Percentiles rank a stretch among this genome's conserved stretches.
Conservation (phyloP, 495 filamentous ascomycete species). For the Chaetomium cochliodes region DNA sequence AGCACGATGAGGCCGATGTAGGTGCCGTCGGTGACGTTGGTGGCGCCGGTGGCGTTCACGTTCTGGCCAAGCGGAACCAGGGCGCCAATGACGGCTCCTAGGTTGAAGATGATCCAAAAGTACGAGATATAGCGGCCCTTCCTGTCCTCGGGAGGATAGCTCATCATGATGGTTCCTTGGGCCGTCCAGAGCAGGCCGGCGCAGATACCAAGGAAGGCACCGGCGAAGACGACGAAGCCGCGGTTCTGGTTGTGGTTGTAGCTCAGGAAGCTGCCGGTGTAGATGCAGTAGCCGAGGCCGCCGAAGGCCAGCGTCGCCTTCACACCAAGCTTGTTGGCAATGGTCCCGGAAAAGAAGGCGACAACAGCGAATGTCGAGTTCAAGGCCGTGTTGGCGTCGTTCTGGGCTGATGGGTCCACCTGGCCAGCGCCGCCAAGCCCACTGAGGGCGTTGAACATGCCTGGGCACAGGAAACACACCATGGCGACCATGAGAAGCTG, state of each 20-base stretch:
- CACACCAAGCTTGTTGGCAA: conserved; percentile 75
- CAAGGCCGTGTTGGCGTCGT: conserved; percentile 68
- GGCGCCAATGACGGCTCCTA: conserved; percentile 86
- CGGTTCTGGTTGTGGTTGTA: conserved; percentile 78
- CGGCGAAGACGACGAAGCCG: conserved; percentile 76
- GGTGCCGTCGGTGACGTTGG: conserved; percentile 74
- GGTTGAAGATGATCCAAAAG: conserved; percentile 96
- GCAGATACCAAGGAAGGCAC: conserved; percentile 71
- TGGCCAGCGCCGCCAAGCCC: conserved; percentile 77
- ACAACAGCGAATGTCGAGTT: conserved; percentile 85
- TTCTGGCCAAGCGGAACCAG: conserved; percentile 82
- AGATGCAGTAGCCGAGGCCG: conserved; percentile 83
- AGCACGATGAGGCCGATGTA: conserved; percentile 90
- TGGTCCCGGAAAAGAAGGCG: conserved; percentile 81
- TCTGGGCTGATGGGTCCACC: conserved; percentile 59
- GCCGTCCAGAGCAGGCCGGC: conserved; percentile 88
- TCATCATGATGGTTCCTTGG: conserved; percentile 95
- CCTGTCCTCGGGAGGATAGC: conserved; percentile 74
- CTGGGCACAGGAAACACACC: conserved; percentile 88
- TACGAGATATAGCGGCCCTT: conserved; percentile 88
- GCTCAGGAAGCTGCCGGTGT: conserved; percentile 71
- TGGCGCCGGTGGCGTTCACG: conserved; percentile 58
- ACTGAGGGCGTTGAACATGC: conserved; percentile 76
- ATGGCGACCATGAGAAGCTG: conserved; percentile 75
- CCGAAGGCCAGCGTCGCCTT: conserved; percentile 71